These are phyloP conservation scores for Pythium vanterpoolii DNA, from an alignment of 352 stramenopile genomes.

Conservation along the genomic window DNA sequence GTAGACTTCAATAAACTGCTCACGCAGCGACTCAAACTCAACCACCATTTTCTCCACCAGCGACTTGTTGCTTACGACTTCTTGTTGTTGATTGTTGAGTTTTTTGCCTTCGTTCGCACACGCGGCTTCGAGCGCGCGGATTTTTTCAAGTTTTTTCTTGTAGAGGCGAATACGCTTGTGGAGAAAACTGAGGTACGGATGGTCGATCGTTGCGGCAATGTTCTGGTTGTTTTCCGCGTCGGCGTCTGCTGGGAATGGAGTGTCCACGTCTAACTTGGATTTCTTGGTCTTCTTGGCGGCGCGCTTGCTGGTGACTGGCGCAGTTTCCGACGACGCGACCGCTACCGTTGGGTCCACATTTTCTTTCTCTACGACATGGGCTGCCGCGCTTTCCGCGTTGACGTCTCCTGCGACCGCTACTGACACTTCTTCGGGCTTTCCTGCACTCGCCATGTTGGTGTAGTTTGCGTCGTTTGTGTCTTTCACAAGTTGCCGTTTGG, in stretches of 20 bases:
- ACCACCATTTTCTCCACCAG: slow-evolving; percentile 72
- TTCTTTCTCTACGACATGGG: slow-evolving; percentile 2
- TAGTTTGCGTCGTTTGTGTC: neutral
- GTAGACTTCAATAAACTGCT: slow-evolving; percentile 74
- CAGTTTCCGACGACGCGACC: slow-evolving; percentile 3
- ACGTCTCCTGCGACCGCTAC: neutral
- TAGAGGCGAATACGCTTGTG: slow-evolving; percentile 80
- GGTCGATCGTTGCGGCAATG: slow-evolving; percentile 46
- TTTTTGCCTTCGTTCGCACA: slow-evolving; percentile 46
- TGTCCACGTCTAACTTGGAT: slow-evolving; percentile 10
- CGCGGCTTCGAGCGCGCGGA: slow-evolving; percentile 56
- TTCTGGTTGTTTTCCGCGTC: slow-evolving; percentile 36
- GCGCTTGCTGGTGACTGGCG: slow-evolving; percentile 24
- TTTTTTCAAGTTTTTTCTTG: slow-evolving; percentile 88
- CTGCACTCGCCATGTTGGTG: slow-evolving; percentile 6
- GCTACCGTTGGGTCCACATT: slow-evolving; percentile 1
- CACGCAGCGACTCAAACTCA: slow-evolving; percentile 71
- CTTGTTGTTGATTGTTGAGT: slow-evolving; percentile 73
- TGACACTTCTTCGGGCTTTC: slow-evolving; percentile 11
- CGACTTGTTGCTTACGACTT: slow-evolving; percentile 61
- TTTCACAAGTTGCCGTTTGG: slow-evolving; percentile 23
- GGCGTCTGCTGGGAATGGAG: neutral
- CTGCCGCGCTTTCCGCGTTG: slow-evolving; percentile 14
- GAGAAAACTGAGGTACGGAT: slow-evolving; percentile 78
- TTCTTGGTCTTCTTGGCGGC: slow-evolving; percentile 34